These are phyloP conservation scores for Penicillium sclerotigenum DNA, from an alignment of 2,329 filamentous ascomycete species.

Conservation along the genomic window DNA sequence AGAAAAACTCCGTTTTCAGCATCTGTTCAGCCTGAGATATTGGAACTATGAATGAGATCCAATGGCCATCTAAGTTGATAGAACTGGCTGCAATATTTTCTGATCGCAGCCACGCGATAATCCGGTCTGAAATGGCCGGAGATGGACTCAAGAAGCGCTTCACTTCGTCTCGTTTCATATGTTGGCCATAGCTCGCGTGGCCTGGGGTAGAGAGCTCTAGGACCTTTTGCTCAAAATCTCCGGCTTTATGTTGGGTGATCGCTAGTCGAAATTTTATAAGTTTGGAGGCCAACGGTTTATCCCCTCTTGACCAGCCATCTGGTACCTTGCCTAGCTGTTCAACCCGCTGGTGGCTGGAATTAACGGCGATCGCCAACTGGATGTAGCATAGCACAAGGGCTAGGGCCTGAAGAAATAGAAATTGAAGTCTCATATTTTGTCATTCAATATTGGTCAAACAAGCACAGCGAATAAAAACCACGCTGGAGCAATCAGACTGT, in stretches of 20 bases:
- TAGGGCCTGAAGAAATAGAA: not conserved
- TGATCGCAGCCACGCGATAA: constrained; percentile 55
- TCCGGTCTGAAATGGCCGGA: constrained; percentile 46
- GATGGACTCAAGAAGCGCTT: constrained; percentile 54
- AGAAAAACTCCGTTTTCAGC: constrained; percentile 57
- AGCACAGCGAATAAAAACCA: no score
- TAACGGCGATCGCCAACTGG: not conserved
- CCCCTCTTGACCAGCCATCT: constrained; percentile 33
- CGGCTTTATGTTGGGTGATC: constrained; percentile 49
- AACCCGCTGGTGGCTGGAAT: constrained; percentile 20
- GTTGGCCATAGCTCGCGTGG: constrained; percentile 58
- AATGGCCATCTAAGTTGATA: constrained; percentile 55
- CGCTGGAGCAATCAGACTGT: not conserved
- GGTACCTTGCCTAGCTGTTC: constrained; percentile 33
- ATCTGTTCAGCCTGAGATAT: constrained; percentile 51
- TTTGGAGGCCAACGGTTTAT: constrained; percentile 34
- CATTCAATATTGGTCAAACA: not conserved
- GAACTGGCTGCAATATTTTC: constrained; percentile 48
- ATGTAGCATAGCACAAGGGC: constrained; percentile 13
- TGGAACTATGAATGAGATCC: constrained; percentile 54
- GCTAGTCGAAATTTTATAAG: constrained; percentile 50
- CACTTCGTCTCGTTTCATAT: constrained; percentile 61
- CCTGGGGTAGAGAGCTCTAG: constrained; percentile 61
- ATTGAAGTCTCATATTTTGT: constrained; percentile 4
- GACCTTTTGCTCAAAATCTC: constrained; percentile 56